These are phyloP conservation scores for Fusarium metavorans DNA, from an alignment of 2,329 filamentous ascomycete genomes.

Conservation along the genomic window DNA sequence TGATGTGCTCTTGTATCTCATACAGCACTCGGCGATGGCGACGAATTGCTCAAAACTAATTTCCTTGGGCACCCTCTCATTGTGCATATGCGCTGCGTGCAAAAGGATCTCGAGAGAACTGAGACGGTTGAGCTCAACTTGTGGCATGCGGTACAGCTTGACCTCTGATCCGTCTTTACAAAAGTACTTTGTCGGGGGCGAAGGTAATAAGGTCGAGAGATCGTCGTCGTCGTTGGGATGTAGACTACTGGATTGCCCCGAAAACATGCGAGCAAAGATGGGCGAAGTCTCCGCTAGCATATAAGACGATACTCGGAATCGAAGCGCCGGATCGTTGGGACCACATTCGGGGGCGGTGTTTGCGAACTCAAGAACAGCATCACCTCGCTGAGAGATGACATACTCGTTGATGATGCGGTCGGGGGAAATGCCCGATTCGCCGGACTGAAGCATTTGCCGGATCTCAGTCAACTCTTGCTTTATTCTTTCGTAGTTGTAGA, in stretches of 20 bases:
- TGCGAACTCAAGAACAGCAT: slow-evolving; percentile 65
- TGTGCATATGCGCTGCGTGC: slow-evolving; percentile 65
- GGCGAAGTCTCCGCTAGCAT: slow-evolving; percentile 64
- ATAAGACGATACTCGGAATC: slow-evolving; percentile 65
- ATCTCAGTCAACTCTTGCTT: slow-evolving; percentile 56
- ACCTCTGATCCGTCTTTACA: slow-evolving; percentile 59
- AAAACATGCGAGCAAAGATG: slow-evolving; percentile 63
- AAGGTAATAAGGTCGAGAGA: slow-evolving; percentile 51
- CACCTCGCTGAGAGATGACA: slow-evolving; percentile 58
- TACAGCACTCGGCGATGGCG: slow-evolving; percentile 62
- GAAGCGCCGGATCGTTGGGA: slow-evolving; percentile 53
- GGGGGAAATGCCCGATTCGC: slow-evolving; percentile 56
- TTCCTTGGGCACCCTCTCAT: slow-evolving; percentile 58
- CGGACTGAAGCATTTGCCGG: slow-evolving; percentile 54
- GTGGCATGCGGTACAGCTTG: slow-evolving; percentile 65
- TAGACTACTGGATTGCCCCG: slow-evolving; percentile 45
- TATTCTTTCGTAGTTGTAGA: slow-evolving; percentile 60
- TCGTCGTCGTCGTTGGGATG: slow-evolving; percentile 53
- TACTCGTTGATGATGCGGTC: slow-evolving; percentile 56
- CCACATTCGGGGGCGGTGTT: slow-evolving; percentile 52
- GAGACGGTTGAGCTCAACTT: slow-evolving; percentile 58
- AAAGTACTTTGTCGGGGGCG: slow-evolving; percentile 50
- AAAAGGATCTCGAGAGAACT: slow-evolving; percentile 60
- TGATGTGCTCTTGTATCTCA: slow-evolving; percentile 63
- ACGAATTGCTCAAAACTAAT: slow-evolving; percentile 63